Evolutionary conservation across 345 rosid genomes (phyloP), one percentile per base, ranked within the genome.

Genomic region (Arabidopsis arenosa): DNA sequence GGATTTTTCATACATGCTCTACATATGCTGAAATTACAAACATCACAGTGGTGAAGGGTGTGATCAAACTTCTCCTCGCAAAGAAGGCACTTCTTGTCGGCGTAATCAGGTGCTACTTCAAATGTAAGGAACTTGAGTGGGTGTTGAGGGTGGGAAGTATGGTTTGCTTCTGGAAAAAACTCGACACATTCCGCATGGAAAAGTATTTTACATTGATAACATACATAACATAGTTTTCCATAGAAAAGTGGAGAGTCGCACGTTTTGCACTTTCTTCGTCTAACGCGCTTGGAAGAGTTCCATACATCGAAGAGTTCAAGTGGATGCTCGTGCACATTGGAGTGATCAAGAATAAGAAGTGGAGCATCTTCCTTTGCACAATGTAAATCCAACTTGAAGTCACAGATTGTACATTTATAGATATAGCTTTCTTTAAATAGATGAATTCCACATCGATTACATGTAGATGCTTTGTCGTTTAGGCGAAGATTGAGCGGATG

Each of bases 21-120:
- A 21, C 55, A 45, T 39, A 58, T 57, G 65, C 35, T 56, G 23
- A 58, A 32, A 2, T 70, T 70, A 14, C 74, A 33, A 33, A 33
- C 35, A 33, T 36, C 39, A 36, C 39, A 36, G 9, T 36, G 39
- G 9, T 36, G 39, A 36, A 36, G 39, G 2, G 9, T 8, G 0
- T 36, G 9, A 6, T 7, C 9, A 36, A 36, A 36, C 39, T 36
- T 7, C 9, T 1, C 2, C 9, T 7, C 39, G 39, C 39, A 36
- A 36, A 36, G 39, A 36, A 36, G 39, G 2, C 39, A 36, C 39
- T 36, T 36, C 9, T 36, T 36, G 39, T 36, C 39, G 39, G 39
- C 39, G 39, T 36, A 36, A 36, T 7, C 9, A 7, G 9, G 39
- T 36, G 39, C 9, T 36, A 0, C 39, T 7, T 7, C 39, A 36